Conservation (phyloP, 306 rosid species). For the Dicorynia guianensis region DNA sequence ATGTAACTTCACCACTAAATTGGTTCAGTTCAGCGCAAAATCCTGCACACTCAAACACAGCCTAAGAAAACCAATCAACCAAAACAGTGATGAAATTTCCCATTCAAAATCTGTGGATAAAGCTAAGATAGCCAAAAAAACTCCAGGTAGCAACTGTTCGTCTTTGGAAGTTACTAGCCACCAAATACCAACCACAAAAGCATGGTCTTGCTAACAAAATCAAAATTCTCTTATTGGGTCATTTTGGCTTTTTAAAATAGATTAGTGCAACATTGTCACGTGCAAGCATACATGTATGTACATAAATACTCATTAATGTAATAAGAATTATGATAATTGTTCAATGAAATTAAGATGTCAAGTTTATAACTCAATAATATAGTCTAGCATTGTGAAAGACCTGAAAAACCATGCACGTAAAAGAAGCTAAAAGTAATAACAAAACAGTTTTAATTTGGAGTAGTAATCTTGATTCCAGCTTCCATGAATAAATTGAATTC, state of each 20-base stretch:
- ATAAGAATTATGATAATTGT: neutral
- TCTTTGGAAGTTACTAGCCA: neutral
- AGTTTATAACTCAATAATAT: neutral
- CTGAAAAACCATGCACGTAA: neutral
- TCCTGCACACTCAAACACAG: too few relatives aligned
- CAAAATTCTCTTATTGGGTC: neutral
- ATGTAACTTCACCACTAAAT: too few relatives aligned
- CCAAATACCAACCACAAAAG: neutral
- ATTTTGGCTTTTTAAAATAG: neutral
- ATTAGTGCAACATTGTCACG: neutral
- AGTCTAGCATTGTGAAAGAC: too few relatives aligned
- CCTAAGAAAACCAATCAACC: neutral
- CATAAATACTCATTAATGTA: neutral
- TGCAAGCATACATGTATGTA: neutral
- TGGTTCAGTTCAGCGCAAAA: too few relatives aligned
- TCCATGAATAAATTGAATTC: conserved; percentile 4
- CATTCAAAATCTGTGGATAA: conserved; percentile 5
- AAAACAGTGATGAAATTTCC: neutral
- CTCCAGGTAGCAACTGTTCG: neutral
- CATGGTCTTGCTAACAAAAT: neutral
- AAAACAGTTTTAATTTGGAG: neutral
- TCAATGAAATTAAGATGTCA: neutral
- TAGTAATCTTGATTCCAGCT: neutral
- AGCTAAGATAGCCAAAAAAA: neutral
- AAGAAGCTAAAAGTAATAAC: neutral